Evolutionary conservation across 2,329 filamentous ascomycete genomes (phyloP), one percentile per base, ranked within the genome.

Genomic region (Trichoderma hamatum): DNA sequence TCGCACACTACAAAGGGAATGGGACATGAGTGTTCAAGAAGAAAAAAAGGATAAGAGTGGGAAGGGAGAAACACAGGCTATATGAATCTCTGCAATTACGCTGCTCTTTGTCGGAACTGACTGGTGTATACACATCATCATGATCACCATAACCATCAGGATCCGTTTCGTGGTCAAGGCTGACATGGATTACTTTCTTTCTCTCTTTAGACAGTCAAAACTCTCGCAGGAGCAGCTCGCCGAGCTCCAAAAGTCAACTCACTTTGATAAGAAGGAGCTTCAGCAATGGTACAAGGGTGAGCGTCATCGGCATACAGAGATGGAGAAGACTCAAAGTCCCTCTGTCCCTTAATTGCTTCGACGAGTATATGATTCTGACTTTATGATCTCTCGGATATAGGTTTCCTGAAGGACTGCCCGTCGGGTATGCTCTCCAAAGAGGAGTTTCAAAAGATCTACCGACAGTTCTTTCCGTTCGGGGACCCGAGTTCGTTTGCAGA

Each of bases 201-300:
- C 7, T 30, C 9, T 26, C 24, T 39, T 11, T 49, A 99, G 96
- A 83, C 96, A 98, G 86, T 98, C 95, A 76, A 99, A 98, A 86
- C 91, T 99, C 80, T 97, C 94, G 70, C 93, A 96, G 80, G 92
- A 97, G 82, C 94, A 99, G 87, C 92, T 99, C 78, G 89, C 88
- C 74, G 96, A 99, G 82, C 89, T 99, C 74, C 94, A 98, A 80
- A 96, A 93, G 85, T 94, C 94, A 71, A 99, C 96, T 72, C 94
- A 98, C 82, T 99, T 99, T 79, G 96, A 99, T 83, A 97, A 97
- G 90, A 98, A 98, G 86, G 96, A 99, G 83, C 83, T 99, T 79
- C 96, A 99, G 81, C 95, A 98, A 89, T 99, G 96, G 96, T 98
- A 99, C 83, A 98, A 98, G 87, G 96, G 96, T 97, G 82, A 72